Percentiles rank a stretch among this genome's conserved stretches.
These are phyloP conservation scores for Magnusiomyces fungicola DNA, from an alignment of 1,139 yeast species.

Conservation along the genomic window DNA sequence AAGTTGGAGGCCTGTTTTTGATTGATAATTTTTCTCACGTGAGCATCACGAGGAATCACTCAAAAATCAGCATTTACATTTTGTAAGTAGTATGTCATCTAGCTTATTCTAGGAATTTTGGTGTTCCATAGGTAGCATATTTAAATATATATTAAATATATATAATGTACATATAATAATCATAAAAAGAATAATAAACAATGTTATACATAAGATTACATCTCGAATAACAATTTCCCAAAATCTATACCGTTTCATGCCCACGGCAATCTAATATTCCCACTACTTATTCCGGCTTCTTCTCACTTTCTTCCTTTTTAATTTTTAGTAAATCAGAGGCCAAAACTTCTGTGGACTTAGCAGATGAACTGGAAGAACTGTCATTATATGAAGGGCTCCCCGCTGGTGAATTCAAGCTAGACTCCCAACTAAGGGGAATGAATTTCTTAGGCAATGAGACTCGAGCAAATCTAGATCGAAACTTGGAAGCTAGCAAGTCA, in stretches of 20 bases:
- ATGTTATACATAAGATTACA: neutral
- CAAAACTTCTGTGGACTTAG: neutral
- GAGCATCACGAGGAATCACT: no score
- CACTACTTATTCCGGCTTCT: neutral
- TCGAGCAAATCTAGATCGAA: constrained; percentile 74
- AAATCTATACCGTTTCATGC: no score
- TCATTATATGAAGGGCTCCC: no score
- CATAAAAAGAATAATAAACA: no score
- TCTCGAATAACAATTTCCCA: neutral
- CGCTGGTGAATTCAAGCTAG: neutral
- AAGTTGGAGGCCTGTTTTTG: no score
- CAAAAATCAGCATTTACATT: no score
- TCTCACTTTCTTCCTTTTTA: neutral
- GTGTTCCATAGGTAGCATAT: no score
- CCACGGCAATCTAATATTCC: neutral
- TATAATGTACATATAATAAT: no score
- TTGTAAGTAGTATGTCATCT: no score
- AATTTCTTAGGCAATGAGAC: constrained; percentile 74
- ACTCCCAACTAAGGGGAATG: constrained; percentile 30
- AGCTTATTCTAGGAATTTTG: no score
- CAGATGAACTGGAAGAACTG: neutral
- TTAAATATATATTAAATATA: no score
- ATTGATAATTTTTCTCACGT: no score
- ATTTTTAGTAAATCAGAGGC: neutral
- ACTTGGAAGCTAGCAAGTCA: constrained; percentile 77